These are phyloP conservation scores for Poteriospumella lacustris DNA, from an alignment of 108 stramenopile species.

Conservation along the genomic window DNA sequence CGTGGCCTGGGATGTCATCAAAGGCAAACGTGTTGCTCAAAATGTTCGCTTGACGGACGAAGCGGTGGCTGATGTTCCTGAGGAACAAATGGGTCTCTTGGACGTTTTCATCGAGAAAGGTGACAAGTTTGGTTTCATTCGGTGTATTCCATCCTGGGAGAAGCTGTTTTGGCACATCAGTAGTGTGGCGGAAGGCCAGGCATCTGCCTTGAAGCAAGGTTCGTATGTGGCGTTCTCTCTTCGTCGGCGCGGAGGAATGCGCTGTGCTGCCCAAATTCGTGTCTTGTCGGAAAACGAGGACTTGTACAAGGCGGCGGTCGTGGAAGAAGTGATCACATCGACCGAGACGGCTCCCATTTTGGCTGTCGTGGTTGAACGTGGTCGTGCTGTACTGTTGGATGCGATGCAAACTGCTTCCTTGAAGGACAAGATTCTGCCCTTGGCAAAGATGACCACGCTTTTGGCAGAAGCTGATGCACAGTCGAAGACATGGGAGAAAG, in stretches of 20 bases:
- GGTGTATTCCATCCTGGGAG: background rate
- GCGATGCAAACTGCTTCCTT: background rate
- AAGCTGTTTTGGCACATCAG: constrained; percentile 13
- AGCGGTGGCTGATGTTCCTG: background rate
- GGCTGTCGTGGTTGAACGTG: background rate
- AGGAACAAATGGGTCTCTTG: background rate
- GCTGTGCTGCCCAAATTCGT: background rate
- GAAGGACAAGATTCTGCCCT: background rate
- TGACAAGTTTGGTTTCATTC: constrained; percentile 14
- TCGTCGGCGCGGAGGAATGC: background rate
- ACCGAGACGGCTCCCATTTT: background rate
- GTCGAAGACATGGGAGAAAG: too few relatives aligned
- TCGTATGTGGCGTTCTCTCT: background rate
- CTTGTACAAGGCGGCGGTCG: background rate
- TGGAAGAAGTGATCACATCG: background rate
- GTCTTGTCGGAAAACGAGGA: background rate
- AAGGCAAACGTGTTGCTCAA: background rate
- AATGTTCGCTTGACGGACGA: constrained; percentile 18
- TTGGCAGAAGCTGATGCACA: background rate
- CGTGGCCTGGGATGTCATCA: background rate
- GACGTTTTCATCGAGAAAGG: constrained; percentile 11
- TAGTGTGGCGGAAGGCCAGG: background rate
- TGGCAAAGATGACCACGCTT: background rate
- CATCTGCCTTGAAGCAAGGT: too few relatives aligned
- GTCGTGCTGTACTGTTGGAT: background rate